Conservation (phyloP, 805 yeast genomes). For the Ogataea philodendri region DNA sequence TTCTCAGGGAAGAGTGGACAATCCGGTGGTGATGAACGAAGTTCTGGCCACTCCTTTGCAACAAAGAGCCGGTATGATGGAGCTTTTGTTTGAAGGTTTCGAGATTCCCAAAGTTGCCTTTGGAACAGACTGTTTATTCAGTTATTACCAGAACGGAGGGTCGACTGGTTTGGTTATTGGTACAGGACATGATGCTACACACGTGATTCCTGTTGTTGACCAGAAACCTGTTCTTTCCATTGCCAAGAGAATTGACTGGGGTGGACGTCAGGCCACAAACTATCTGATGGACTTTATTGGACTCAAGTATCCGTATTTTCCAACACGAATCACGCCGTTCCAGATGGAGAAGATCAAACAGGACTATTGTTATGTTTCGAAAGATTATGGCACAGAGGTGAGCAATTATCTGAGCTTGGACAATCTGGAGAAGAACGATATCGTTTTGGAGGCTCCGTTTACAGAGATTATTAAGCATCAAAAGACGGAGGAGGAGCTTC, state of each 20-base stretch:
- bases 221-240: slow-evolving; percentile 64
- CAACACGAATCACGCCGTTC: slow-evolving; percentile 59
- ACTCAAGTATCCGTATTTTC: slow-evolving; percentile 90
- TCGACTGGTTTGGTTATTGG: slow-evolving; percentile 73
- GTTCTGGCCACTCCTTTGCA: slow-evolving; percentile 65
- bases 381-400: slow-evolving; percentile 64
- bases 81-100: slow-evolving; percentile 82
- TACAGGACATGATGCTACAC: slow-evolving; percentile 79
- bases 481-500: slow-evolving; percentile 81
- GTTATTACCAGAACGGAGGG: slow-evolving; percentile 64
- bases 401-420: slow-evolving; percentile 56
- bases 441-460: slow-evolving; percentile 80
- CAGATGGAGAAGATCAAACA: slow-evolving; percentile 70
- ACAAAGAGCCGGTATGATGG: slow-evolving; percentile 75
- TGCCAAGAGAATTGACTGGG: slow-evolving; percentile 86
- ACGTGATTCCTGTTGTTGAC: slow-evolving; percentile 75
- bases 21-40: slow-evolving; percentile 82
- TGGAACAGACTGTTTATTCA: slow-evolving; percentile 81
- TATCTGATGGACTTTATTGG: slow-evolving; percentile 62
- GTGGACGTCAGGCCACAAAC: slow-evolving; percentile 72
- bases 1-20: slow-evolving; percentile 53
- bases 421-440: slow-evolving; percentile 62
- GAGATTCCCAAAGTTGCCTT: slow-evolving; percentile 68
- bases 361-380: slow-evolving; percentile 76
- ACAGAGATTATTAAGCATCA: slow-evolving; percentile 62